Evolutionary conservation across 306 rosid species (phyloP).

Genomic region (Malus fusca): DNA sequence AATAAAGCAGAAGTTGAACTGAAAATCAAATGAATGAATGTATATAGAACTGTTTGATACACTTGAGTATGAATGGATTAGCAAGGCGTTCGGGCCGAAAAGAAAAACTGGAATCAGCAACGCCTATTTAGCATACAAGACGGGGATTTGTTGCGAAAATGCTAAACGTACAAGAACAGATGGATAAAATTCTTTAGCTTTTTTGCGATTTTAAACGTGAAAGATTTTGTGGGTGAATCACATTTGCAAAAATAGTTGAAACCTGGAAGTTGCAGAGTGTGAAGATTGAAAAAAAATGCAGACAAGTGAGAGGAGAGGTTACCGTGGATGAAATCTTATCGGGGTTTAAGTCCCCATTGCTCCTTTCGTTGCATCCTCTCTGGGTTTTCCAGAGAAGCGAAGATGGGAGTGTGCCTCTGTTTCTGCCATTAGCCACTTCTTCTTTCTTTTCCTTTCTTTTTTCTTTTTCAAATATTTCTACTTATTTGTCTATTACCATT

Average conservation of each 20-base stretch:
- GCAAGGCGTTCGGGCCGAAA: background rate
- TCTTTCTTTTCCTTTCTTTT: background rate
- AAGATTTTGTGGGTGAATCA: background rate
- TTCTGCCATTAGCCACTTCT: background rate
- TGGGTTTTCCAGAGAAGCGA: background rate
- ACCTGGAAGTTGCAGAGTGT: background rate
- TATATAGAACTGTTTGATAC: background rate
- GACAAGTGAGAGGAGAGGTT: conserved; percentile 1
- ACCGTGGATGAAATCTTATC: background rate
- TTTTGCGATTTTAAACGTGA: too few species aligned
- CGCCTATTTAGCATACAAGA: background rate
- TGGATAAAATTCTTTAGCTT: background rate
- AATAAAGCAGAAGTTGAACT: background rate
- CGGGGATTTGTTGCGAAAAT: background rate
- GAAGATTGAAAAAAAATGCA: background rate
- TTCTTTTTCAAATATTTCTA: background rate
- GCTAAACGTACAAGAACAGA: background rate
- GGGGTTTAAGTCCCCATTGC: background rate
- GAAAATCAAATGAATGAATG: background rate
- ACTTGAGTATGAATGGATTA: background rate
- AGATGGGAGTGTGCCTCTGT: background rate
- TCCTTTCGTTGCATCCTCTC: background rate
- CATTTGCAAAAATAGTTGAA: background rate
- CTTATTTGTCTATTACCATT: background rate
- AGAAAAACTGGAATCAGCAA: too few species aligned